A percentile compares a stretch with the other conserved stretches of the same genome.
Evolutionary conservation across 2,329 filamentous ascomycete species (phyloP).

Genomic region (Talaromyces piceae): DNA sequence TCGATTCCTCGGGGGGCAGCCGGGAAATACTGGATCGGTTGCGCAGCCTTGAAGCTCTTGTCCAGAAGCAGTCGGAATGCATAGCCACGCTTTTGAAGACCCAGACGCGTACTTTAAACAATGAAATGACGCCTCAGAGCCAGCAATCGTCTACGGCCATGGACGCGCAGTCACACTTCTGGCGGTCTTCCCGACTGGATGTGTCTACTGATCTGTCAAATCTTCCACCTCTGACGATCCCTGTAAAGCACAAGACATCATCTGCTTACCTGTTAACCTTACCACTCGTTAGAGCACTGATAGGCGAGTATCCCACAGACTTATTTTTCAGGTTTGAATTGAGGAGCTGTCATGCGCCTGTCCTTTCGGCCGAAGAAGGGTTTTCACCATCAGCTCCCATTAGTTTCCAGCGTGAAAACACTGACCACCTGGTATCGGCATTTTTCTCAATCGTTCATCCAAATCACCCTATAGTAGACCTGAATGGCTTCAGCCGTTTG

Average conservation of each 20-base stretch:
- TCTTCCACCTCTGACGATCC: conserved; percentile 6
- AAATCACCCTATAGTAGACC: conserved; percentile 3
- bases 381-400: neutral
- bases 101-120: neutral
- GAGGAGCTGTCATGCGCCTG: conserved; percentile 18
- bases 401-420: conserved; percentile 11
- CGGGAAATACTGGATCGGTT: conserved; percentile 3
- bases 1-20: conserved; percentile 2
- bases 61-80: conserved; percentile 5
- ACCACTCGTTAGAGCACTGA: conserved; percentile 1
- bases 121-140: neutral
- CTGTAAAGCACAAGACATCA: conserved; percentile 7
- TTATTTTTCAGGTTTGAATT: conserved; percentile 12
- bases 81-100: neutral
- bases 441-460: conserved; percentile 4
- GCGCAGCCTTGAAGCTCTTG: conserved; percentile 5
- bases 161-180: neutral
- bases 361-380: conserved; percentile 13
- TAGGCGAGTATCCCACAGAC: conserved; percentile 4
- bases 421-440: neutral
- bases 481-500: conserved; percentile 12
- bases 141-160: neutral
- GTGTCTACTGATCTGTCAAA: neutral
- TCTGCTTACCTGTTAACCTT: conserved; percentile 3
- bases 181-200: neutral